Evolutionary conservation across 768 basidiomycete species (phyloP).

Genomic region (Termitomyces sp.): DNA sequence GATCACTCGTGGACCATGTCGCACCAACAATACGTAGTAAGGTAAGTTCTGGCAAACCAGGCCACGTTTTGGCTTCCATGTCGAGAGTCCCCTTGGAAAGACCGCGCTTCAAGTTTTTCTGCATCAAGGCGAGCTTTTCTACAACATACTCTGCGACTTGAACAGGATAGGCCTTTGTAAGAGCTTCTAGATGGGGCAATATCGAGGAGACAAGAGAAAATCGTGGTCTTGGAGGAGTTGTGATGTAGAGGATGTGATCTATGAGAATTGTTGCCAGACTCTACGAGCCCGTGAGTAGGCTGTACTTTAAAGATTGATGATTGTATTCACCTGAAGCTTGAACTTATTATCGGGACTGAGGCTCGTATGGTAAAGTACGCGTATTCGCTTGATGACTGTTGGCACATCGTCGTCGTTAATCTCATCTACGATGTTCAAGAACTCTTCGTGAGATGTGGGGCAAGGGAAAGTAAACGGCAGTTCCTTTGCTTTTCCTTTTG

Average conservation of each 20-base stretch:
- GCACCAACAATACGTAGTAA: constrained; percentile 76
- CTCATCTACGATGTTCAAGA: constrained; percentile 74
- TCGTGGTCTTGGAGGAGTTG: constrained; percentile 56
- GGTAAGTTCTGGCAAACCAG: constrained; percentile 74
- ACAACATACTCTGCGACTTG: constrained; percentile 75
- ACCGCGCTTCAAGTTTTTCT: constrained; percentile 87
- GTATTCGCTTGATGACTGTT: constrained; percentile 83
- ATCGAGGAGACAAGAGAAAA: constrained; percentile 59
- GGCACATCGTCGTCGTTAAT: constrained; percentile 69
- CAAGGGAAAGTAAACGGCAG: constrained; percentile 93
- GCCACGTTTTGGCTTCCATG: constrained; percentile 76
- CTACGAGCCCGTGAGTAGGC: constrained; percentile 29
- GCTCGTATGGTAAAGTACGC: constrained; percentile 88
- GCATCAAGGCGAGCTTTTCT: constrained; percentile 81
- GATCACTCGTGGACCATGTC: constrained; percentile 92
- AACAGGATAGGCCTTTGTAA: constrained; percentile 78
- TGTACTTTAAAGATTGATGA: neutral
- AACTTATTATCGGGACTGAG: constrained; percentile 87
- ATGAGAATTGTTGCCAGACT: constrained; percentile 71
- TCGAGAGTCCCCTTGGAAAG: constrained; percentile 62
- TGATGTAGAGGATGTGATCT: constrained; percentile 80
- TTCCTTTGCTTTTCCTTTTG: constrained; percentile 41
- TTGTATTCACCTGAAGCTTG: constrained; percentile 72
- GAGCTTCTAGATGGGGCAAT: constrained; percentile 70
- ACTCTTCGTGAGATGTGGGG: constrained; percentile 81